phyloP scores from a whole-genome alignment of 148 eudicot genomes.

The Euryodendron excelsum region DNA sequence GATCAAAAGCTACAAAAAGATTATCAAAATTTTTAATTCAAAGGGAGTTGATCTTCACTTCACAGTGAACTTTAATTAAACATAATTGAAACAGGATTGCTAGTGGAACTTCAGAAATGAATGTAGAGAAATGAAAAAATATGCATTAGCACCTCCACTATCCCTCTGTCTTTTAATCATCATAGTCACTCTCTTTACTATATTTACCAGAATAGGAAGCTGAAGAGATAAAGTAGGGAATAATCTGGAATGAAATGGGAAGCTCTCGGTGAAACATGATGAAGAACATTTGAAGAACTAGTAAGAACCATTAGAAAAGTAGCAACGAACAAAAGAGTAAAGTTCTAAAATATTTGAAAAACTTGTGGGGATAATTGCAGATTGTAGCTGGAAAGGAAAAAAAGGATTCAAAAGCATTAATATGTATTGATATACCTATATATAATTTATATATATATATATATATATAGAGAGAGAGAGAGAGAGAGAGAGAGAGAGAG shows the following conservation, averaged over 20 bases:
- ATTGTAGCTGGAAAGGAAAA: background rate
- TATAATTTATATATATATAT: too few species aligned
- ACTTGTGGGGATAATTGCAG: background rate
- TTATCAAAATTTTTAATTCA: background rate
- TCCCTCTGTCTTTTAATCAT: background rate
- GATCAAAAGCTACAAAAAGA: too few species aligned
- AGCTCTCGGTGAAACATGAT: background rate
- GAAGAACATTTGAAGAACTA: background rate
- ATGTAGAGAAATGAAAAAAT: background rate
- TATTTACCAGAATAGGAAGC: constrained; percentile 2
- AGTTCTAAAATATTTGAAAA: background rate
- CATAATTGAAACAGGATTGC: background rate
- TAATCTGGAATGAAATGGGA: background rate
- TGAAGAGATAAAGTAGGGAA: background rate
- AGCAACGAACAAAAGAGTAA: background rate
- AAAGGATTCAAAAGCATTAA: background rate
- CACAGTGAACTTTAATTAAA: background rate
- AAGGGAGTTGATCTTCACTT: background rate
- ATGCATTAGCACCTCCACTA: background rate
- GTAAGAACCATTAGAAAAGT: background rate
- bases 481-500: too few species aligned
- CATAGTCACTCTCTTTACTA: background rate
- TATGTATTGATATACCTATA: too few species aligned
- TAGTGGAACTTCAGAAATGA: background rate
- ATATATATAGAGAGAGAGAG: too few species aligned